These are phyloP conservation scores for Metarhizium album DNA, from an alignment of 2,329 filamentous ascomycete species.

Conservation along the genomic window DNA sequence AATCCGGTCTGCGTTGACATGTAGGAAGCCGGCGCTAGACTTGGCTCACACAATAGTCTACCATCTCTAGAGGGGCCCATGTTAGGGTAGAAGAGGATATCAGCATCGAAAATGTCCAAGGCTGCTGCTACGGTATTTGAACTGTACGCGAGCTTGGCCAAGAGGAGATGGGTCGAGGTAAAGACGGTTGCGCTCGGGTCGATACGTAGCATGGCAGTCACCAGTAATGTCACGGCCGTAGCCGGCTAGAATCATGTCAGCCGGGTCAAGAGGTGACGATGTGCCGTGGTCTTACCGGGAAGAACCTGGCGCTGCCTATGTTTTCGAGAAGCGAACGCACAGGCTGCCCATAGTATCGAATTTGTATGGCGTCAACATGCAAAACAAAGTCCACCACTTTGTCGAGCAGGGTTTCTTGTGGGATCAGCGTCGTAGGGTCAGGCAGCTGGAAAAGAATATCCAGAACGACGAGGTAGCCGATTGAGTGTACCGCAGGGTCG, in stretches of 20 bases:
- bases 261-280: slow-evolving; percentile 1
- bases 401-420: slow-evolving; percentile 25
- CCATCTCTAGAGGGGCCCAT: slow-evolving; percentile 24
- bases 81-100: slow-evolving; percentile 55
- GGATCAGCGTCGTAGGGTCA: slow-evolving; percentile 18
- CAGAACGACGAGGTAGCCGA: slow-evolving; percentile 40
- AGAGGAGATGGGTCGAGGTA: slow-evolving; percentile 49
- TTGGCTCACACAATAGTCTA: slow-evolving; percentile 33
- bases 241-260: slow-evolving; percentile 25
- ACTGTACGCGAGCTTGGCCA: slow-evolving; percentile 49
- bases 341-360: slow-evolving; percentile 36
- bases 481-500: slow-evolving; percentile 37
- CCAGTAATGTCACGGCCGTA: slow-evolving; percentile 33
- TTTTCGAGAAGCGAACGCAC: slow-evolving; percentile 34
- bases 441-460: slow-evolving; percentile 23
- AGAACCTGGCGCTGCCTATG: slow-evolving; percentile 27
- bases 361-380: slow-evolving; percentile 38
- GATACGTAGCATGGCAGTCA: slow-evolving; percentile 49
- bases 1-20: slow-evolving; percentile 50
- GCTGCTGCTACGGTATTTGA: slow-evolving; percentile 41
- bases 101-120: slow-evolving; percentile 51
- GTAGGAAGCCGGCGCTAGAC: slow-evolving; percentile 39
- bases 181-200: slow-evolving; percentile 58
- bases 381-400: slow-evolving; percentile 34
- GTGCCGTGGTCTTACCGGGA: slow-evolving; percentile 26